Conservation (phyloP, 2,329 filamentous ascomycete species). For the Fusarium protoensiforme region DNA sequence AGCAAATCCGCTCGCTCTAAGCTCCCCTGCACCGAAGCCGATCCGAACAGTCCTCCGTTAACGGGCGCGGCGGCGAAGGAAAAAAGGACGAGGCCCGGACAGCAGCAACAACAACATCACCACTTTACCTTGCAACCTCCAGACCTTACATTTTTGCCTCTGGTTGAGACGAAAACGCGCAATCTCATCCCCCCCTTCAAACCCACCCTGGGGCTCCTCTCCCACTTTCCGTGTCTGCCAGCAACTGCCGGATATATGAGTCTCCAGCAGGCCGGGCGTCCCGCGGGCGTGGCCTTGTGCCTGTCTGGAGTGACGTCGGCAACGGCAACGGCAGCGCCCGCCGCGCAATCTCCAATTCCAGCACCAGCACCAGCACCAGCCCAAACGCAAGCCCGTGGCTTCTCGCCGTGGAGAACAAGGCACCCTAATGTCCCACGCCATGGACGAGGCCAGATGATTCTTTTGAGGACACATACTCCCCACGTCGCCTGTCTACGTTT, state of each 20-base stretch:
- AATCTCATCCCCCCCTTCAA: slow-evolving; percentile 1
- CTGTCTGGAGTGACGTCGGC: slow-evolving; percentile 43
- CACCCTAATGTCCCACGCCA: slow-evolving; percentile 34
- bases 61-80: slow-evolving; percentile 26
- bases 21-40: slow-evolving; percentile 20
- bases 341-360: slow-evolving; percentile 16
- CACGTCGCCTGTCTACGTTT: slow-evolving; percentile 37
- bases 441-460: slow-evolving; percentile 38
- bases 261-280: slow-evolving; percentile 46
- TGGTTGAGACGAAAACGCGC: slow-evolving; percentile 5
- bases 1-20: slow-evolving; percentile 33
- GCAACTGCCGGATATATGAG: slow-evolving; percentile 44
- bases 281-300: slow-evolving; percentile 44
- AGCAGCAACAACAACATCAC: slow-evolving; percentile 19
- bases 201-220: slow-evolving; percentile 6
- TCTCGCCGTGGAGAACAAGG: slow-evolving; percentile 33
- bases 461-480: slow-evolving; percentile 38
- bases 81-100: slow-evolving; percentile 10
- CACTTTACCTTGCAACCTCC: not conserved
- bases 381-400: slow-evolving; percentile 18
- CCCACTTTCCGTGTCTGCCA: slow-evolving; percentile 31
- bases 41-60: slow-evolving; percentile 38
- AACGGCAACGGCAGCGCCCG: slow-evolving; percentile 30
- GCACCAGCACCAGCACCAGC: slow-evolving; percentile 4
- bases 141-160: not conserved